A percentile compares a stretch with the other conserved stretches of the same genome.
phyloP scores from a whole-genome alignment of 139 green algal genomes.

The Edaphochlamys debaryana region DNA sequence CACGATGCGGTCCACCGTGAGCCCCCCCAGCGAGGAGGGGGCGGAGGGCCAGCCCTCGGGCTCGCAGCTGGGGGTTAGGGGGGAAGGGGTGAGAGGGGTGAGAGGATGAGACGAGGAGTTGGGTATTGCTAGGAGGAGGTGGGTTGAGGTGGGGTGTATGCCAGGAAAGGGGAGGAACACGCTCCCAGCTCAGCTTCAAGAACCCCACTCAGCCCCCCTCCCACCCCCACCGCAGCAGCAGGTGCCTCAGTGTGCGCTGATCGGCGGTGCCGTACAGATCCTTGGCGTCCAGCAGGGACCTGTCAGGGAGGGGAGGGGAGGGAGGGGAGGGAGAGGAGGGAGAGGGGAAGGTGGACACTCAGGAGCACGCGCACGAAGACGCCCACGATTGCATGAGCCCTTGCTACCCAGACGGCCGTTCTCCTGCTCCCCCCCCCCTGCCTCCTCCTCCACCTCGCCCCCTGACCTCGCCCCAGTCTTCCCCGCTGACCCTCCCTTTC shows the following conservation, averaged over 20 bases:
- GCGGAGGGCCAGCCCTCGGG: neutral
- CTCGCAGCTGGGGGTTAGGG: conserved; percentile 1
- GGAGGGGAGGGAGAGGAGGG: too few species aligned
- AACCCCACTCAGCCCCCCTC: neutral
- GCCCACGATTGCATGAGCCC: too few species aligned
- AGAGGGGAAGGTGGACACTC: neutral
- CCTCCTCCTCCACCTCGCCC: too few species aligned
- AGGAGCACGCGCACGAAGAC: neutral
- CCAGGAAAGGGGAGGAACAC: too few species aligned
- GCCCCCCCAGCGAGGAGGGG: neutral
- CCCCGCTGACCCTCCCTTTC: too few species aligned
- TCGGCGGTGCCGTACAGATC: conserved; percentile 52
- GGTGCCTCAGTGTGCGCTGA: conserved; percentile 55
- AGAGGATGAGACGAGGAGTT: neutral
- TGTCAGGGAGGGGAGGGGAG: neutral
- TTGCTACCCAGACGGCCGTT: neutral
- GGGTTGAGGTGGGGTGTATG: too few species aligned
- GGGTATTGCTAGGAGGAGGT: too few species aligned
- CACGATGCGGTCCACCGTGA: conserved; percentile 48
- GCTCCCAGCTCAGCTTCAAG: neutral
- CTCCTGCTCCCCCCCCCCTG: too few species aligned
- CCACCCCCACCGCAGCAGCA: conserved; percentile 50
- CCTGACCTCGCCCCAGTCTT: too few species aligned
- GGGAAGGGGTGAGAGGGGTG: neutral
- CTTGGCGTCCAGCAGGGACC: conserved; percentile 42